A percentile compares a stretch with the other conserved stretches of the same genome.
These are phyloP conservation scores for Singerocomus inundabilis DNA, from an alignment of 1,284 basidiomycete genomes.

Conservation along the genomic window DNA sequence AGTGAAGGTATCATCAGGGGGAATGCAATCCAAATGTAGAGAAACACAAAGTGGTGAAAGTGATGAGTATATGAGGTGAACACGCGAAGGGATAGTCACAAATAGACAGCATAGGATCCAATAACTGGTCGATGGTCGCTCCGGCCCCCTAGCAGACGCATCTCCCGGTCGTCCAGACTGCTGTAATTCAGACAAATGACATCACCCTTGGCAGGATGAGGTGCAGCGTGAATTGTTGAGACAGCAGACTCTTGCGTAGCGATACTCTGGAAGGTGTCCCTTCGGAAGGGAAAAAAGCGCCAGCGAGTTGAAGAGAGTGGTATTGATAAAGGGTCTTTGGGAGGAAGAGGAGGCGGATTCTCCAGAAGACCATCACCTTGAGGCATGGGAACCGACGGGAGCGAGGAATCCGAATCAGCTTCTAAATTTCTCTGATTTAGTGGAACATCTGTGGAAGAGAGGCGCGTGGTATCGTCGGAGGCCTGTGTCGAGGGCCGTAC, in stretches of 20 bases:
- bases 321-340: slow-evolving; percentile 33
- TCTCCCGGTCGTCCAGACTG: slow-evolving; percentile 73
- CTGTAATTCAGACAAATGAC: slow-evolving; percentile 68
- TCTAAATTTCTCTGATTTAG: slow-evolving; percentile 5
- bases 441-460: slow-evolving; percentile 16
- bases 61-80: slow-evolving; percentile 10
- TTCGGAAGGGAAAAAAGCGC: slow-evolving; percentile 58
- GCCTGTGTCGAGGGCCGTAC: slow-evolving; percentile 10
- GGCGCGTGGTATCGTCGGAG: slow-evolving; percentile 19
- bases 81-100: slow-evolving; percentile 32
- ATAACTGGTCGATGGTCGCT: slow-evolving; percentile 81
- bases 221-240: slow-evolving; percentile 24
- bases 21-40: slow-evolving; percentile 3
- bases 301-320: slow-evolving; percentile 43
- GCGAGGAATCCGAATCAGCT: slow-evolving; percentile 5
- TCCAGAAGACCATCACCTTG: slow-evolving; percentile 22
- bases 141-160: slow-evolving; percentile 73
- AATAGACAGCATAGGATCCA: slow-evolving; percentile 65
- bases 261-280: slow-evolving; percentile 31
- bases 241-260: slow-evolving; percentile 30
- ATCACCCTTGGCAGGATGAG: slow-evolving; percentile 52
- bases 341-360: slow-evolving; percentile 25
- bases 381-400: slow-evolving; percentile 5
- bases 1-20: slow-evolving; percentile 19
- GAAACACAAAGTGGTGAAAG: slow-evolving; percentile 9